Evolutionary conservation across 352 stramenopile species (phyloP).

Genomic region (Pythium biforme): DNA sequence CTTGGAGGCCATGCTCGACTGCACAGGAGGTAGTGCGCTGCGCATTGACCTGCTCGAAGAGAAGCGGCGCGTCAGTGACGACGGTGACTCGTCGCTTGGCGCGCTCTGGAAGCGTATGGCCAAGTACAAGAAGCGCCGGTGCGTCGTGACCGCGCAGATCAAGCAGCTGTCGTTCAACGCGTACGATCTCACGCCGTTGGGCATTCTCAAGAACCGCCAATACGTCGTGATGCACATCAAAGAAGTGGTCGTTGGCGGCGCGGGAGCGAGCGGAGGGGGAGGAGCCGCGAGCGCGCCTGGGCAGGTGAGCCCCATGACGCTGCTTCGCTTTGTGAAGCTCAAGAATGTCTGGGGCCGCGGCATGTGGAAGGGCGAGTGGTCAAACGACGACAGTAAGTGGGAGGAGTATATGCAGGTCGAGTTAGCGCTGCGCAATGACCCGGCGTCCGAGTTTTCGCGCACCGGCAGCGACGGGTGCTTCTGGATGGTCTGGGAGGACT

Average conservation of each 20-base stretch:
- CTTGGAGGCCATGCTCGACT: slow-evolving; percentile 85
- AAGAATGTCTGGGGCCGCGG: slow-evolving; percentile 78
- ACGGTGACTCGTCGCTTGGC: slow-evolving; percentile 25
- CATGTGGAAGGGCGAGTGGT: slow-evolving; percentile 84
- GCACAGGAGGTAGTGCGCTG: slow-evolving; percentile 81
- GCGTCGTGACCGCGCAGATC: slow-evolving; percentile 65
- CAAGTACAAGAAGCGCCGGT: slow-evolving; percentile 53
- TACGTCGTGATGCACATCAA: slow-evolving; percentile 74
- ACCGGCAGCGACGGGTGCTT: slow-evolving; percentile 76
- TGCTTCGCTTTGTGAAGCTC: slow-evolving; percentile 75
- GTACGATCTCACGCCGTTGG: slow-evolving; percentile 51
- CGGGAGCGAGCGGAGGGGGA: neutral
- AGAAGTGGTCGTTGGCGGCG: slow-evolving; percentile 38
- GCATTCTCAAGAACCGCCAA: slow-evolving; percentile 75
- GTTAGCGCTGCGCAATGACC: slow-evolving; percentile 55
- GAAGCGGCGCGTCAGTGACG: slow-evolving; percentile 25
- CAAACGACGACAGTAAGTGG: slow-evolving; percentile 82
- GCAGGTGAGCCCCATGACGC: slow-evolving; percentile 8
- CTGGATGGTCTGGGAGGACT: slow-evolving; percentile 81
- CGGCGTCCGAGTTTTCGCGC: slow-evolving; percentile 60
- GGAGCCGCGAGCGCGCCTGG: neutral
- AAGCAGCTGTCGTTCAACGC: slow-evolving; percentile 71
- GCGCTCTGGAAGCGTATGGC: slow-evolving; percentile 70
- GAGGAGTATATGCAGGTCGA: slow-evolving; percentile 79
- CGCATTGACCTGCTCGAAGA: slow-evolving; percentile 71